Percentiles rank a stretch among this genome's conserved stretches.
Conservation (phyloP, 306 rosid species). For the Crotalaria pallida region DNA sequence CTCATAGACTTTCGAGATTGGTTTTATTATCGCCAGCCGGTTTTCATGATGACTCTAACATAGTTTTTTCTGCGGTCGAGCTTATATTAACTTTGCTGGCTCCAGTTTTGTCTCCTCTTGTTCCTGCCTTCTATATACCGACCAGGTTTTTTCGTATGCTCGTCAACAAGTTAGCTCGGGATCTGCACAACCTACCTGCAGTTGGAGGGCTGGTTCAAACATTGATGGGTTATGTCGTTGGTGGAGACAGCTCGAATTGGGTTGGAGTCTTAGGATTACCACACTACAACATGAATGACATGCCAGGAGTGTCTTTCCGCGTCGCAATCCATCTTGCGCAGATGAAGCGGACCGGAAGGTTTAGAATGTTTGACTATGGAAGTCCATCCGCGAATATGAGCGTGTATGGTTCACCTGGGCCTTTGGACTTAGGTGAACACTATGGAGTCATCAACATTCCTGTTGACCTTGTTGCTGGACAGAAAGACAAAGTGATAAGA, state of each 20-base stretch:
- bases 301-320: conserved; percentile 82
- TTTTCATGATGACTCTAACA: conserved; percentile 69
- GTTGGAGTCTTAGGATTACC: conserved; percentile 83
- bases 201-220: conserved; percentile 95
- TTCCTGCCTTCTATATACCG: conserved; percentile 85
- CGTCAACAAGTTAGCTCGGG: conserved; percentile 81
- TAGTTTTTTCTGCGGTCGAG: conserved; percentile 55
- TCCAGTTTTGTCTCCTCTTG: conserved; percentile 59
- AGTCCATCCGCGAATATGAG: conserved; percentile 45
- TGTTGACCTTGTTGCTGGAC: conserved; percentile 86
- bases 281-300: conserved; percentile 94
- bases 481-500: conserved; percentile 75
- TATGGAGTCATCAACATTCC: conserved; percentile 69
- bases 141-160: conserved; percentile 93
- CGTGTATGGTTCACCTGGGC: conserved; percentile 60
- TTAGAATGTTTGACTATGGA: conserved; percentile 76
- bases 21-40: conserved; percentile 87
- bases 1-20: conserved; percentile 83
- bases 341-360: conserved; percentile 65
- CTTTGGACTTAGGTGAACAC: conserved; percentile 62
- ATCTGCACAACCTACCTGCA: conserved; percentile 82
- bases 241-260: conserved; percentile 99
- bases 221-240: conserved; percentile 72
- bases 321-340: conserved; percentile 84
- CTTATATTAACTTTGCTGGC: conserved; percentile 42